Evolutionary conservation across 1,139 yeast genomes (phyloP).

Genomic region (Pichia sp.): DNA sequence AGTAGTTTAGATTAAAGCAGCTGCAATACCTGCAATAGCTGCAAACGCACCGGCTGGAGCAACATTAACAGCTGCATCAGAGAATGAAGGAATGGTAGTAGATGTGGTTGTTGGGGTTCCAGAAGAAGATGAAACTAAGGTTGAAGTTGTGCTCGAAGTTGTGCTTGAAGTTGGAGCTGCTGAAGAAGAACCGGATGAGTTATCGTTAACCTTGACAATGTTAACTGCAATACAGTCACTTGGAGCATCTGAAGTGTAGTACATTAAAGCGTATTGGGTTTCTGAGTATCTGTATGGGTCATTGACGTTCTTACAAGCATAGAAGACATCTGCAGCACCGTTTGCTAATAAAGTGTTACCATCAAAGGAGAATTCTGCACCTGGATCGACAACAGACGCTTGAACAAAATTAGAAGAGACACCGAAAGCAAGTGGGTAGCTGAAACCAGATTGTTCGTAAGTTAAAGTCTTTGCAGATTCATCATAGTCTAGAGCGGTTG

Average conservation of each 20-base stretch:
- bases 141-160: slow-evolving; percentile 15
- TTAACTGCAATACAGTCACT: slow-evolving; percentile 16
- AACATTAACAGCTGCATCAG: slow-evolving; percentile 8
- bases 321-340: slow-evolving; percentile 23
- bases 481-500: slow-evolving; percentile 15
- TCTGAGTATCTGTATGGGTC: slow-evolving; percentile 26
- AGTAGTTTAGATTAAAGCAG: slow-evolving; percentile 14
- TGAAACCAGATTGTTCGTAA: slow-evolving; percentile 1
- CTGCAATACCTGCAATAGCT: slow-evolving; percentile 18
- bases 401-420: slow-evolving; percentile 13
- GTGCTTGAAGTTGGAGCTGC: slow-evolving; percentile 8
- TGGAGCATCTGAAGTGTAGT: slow-evolving; percentile 21
- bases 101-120: neutral
- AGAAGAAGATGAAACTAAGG: slow-evolving; percentile 16
- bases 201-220: slow-evolving; percentile 3
- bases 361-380: slow-evolving; percentile 13
- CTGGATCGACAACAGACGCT: slow-evolving; percentile 14
- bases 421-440: slow-evolving; percentile 9
- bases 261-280: slow-evolving; percentile 20
- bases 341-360: slow-evolving; percentile 21
- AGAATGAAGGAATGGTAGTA: neutral
- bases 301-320: slow-evolving; percentile 25
- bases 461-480: slow-evolving; percentile 4
- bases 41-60: slow-evolving; percentile 20
- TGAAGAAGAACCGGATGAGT: slow-evolving; percentile 1